Conservation (phyloP, 441 rosid species). For the Eutrema salsugineum region DNA sequence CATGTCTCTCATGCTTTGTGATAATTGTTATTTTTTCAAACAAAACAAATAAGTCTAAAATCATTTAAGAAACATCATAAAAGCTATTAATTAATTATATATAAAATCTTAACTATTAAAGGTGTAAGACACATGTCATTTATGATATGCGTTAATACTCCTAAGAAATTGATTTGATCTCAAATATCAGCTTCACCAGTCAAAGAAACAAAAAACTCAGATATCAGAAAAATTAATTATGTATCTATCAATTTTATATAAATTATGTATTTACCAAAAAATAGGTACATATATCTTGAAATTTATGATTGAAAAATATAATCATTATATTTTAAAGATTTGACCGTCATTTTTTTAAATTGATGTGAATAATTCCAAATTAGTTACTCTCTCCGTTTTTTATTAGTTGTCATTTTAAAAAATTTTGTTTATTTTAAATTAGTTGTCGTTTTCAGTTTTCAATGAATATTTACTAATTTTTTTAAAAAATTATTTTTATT, state of each 20-base stretch:
- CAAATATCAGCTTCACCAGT: neutral
- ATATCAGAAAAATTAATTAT: neutral
- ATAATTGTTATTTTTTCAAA: neutral
- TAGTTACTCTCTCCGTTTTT: too few species aligned
- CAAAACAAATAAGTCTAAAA: neutral
- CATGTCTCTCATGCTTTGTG: conserved; percentile 4
- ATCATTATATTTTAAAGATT: too few species aligned
- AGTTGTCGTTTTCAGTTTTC: too few species aligned
- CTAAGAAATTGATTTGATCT: neutral
- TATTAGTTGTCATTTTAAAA: too few species aligned
- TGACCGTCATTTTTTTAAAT: neutral
- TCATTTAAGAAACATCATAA: neutral
- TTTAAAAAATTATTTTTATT: too few species aligned
- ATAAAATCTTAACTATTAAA: neutral
- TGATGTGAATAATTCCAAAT: neutral
- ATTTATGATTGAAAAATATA: neutral
- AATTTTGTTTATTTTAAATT: too few species aligned
- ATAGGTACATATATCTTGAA: neutral
- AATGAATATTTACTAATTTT: too few species aligned
- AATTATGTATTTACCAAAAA: neutral
- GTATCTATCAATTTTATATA: neutral
- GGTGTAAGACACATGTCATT: neutral
- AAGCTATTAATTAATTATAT: neutral
- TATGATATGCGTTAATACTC: neutral
- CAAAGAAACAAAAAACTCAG: neutral